Base-by-base conservation (phyloP, 1,139 yeast species). In the Meyerozyma carpophila region DNA sequence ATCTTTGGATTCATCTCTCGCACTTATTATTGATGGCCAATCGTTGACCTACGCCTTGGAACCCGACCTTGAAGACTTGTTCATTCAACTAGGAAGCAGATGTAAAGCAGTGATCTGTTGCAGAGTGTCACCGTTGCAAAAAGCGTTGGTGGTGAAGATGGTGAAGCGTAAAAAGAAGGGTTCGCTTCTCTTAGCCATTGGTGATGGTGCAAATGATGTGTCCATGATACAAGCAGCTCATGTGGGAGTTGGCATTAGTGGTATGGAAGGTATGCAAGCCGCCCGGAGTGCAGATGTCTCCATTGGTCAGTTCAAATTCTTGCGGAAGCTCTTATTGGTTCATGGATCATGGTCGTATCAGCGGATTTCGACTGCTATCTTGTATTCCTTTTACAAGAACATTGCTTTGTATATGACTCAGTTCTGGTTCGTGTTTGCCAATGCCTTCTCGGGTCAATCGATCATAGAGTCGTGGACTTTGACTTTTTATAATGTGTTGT, bases 261-360 rank as follows among this genome's bases (percentile, higher is more conserved):
- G 99, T 54, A 87, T 89, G 88, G 98, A 94, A 68, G 99, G 99
- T 54, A 91, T 91, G 90, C 99, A 94, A 64, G 98, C 98, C 8
- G 98, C 98, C 0, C 77, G 98, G 63, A 84, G 95, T 63, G 98
- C 99, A 0, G 99, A 94, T 71, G 82, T 93, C 47, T 91, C 98
- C 1, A 89, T 94, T 65, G 98, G 97, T 0, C 98, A 94, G 62
- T 94, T 94, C 76, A 82, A 84, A 60, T 93, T 79, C 59, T 75
- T 94, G 66, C 79, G 81, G 53, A 91, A 88, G 59, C 66, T 94
- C 45, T 67, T 94, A 42, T 72, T 94, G 40, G 98, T 94, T 8
- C 99, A 94, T 62, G 99, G 99, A 1, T 73, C 96, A 4, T 94
- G 99, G 99, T 87, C 96, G 38, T 94, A 94, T 62, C 98, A 90